phyloP scores from a whole-genome alignment of 176 grass and related monocot species.

The Aegilops umbellulata region DNA sequence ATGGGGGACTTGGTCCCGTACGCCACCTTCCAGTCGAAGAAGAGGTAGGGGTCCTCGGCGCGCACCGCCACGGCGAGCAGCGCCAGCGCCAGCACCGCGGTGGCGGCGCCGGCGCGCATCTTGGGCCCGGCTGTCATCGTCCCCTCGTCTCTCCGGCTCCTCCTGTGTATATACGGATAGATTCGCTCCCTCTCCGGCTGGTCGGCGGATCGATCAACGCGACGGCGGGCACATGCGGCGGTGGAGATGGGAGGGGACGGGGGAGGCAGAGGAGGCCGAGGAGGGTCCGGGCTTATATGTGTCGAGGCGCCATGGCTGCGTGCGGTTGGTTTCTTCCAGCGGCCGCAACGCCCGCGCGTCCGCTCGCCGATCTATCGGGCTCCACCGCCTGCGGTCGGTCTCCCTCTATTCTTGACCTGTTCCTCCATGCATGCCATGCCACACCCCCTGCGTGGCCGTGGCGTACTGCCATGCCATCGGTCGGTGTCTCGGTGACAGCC shows the following conservation, averaged over 20 bases:
- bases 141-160: not conserved
- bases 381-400: not conserved
- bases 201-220: not conserved
- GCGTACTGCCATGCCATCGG: not conserved
- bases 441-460: not conserved
- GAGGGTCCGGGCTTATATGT: constrained; percentile 31
- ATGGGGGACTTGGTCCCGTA: constrained; percentile 67
- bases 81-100: constrained; percentile 26
- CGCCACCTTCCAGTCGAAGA: constrained; percentile 82
- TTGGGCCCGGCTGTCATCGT: constrained; percentile 5
- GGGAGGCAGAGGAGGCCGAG: constrained; percentile 1
- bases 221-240: not conserved
- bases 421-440: not conserved
- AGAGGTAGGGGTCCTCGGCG: constrained; percentile 87
- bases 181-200: not conserved
- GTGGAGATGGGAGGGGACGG: constrained; percentile 10
- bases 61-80: constrained; percentile 36
- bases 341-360: constrained; percentile 41
- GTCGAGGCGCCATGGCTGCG: not conserved
- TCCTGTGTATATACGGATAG: not conserved
- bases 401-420: constrained; percentile 33
- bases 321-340: constrained; percentile 8
- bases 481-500: not conserved
- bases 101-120: constrained; percentile 24
- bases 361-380: constrained; percentile 41